phyloP scores from a whole-genome alignment of 2,329 filamentous ascomycete species.

The Pleochaeta shiraiana region DNA sequence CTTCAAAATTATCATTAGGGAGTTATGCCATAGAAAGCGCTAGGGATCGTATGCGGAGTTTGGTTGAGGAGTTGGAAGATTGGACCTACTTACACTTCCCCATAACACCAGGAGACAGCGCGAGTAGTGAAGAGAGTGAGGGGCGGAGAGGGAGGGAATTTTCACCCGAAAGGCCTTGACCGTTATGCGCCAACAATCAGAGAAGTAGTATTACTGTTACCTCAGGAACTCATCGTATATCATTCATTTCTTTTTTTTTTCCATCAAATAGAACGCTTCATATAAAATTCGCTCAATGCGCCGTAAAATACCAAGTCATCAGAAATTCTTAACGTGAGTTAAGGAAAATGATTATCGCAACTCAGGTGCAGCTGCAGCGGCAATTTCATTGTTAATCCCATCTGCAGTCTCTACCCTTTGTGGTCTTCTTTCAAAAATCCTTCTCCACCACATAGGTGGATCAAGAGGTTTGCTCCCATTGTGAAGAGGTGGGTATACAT shows the following conservation, averaged over 20 bases:
- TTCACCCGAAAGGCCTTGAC: neutral
- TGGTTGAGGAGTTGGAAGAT: slow-evolving; percentile 88
- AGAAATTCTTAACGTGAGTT: too few relatives aligned
- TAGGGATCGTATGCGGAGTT: slow-evolving; percentile 64
- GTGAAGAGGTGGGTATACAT: slow-evolving; percentile 86
- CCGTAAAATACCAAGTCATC: too few relatives aligned
- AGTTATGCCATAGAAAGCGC: slow-evolving; percentile 95
- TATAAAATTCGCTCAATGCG: too few relatives aligned
- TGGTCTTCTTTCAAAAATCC: slow-evolving; percentile 50
- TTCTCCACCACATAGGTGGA: slow-evolving; percentile 74
- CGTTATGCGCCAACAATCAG: too few relatives aligned
- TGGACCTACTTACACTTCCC: slow-evolving; percentile 73
- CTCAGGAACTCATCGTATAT: too few relatives aligned
- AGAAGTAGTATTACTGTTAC: too few relatives aligned
- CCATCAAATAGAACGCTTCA: too few relatives aligned
- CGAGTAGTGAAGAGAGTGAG: slow-evolving; percentile 16
- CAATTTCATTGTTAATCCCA: slow-evolving; percentile 38
- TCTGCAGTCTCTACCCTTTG: slow-evolving; percentile 28
- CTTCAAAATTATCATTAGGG: slow-evolving; percentile 64
- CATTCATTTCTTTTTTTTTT: too few relatives aligned
- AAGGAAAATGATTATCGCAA: slow-evolving; percentile 13
- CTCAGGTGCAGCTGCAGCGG: slow-evolving; percentile 28
- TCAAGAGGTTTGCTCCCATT: slow-evolving; percentile 69
- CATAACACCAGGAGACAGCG: slow-evolving; percentile 20
- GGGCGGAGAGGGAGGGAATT: slow-evolving; percentile 5